These are phyloP conservation scores for Saccharomyces hybrid DNA, from an alignment of 1,139 yeast species.

Conservation along the genomic window DNA sequence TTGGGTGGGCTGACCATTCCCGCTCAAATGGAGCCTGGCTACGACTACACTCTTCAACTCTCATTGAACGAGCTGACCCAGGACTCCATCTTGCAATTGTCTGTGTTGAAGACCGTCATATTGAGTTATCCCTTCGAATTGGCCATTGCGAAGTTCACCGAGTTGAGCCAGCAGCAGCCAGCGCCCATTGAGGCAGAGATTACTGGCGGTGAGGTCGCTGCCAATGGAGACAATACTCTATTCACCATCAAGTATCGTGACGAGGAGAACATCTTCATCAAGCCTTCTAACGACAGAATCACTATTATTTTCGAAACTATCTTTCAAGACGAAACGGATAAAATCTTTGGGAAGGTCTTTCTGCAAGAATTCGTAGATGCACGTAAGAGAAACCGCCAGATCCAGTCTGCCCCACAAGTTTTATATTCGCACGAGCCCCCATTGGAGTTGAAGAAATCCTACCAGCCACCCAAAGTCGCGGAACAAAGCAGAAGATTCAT, in stretches of 20 bases:
- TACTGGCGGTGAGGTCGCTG: conserved; percentile 2
- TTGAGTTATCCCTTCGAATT: conserved; percentile 89
- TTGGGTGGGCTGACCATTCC: conserved; percentile 18
- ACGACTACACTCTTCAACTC: conserved; percentile 69
- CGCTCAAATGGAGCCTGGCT: conserved; percentile 58
- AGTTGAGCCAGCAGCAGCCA: conserved; percentile 46
- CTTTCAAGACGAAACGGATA: conserved; percentile 95
- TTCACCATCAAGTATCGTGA: conserved; percentile 83
- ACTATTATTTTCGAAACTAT: conserved; percentile 92
- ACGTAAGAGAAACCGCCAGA: conserved; percentile 84
- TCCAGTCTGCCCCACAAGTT: conserved; percentile 98
- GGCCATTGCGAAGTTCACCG: conserved; percentile 75
- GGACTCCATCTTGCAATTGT: conserved; percentile 46
- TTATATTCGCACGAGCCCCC: conserved; percentile 96
- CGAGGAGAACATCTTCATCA: conserved; percentile 82
- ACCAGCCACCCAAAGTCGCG: conserved; percentile 8
- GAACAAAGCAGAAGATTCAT: conserved; percentile 59
- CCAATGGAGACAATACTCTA: conserved; percentile 42
- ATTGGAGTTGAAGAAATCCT: conserved; percentile 48
- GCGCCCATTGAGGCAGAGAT: conserved; percentile 35
- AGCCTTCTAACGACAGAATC: conserved; percentile 91
- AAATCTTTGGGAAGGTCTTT: conserved; percentile 89
- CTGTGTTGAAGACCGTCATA: conserved; percentile 75
- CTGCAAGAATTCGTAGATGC: conserved; percentile 97
- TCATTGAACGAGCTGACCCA: conserved; percentile 46